Conservation (phyloP, 306 rosid genomes). For the Cicer judaicum region DNA sequence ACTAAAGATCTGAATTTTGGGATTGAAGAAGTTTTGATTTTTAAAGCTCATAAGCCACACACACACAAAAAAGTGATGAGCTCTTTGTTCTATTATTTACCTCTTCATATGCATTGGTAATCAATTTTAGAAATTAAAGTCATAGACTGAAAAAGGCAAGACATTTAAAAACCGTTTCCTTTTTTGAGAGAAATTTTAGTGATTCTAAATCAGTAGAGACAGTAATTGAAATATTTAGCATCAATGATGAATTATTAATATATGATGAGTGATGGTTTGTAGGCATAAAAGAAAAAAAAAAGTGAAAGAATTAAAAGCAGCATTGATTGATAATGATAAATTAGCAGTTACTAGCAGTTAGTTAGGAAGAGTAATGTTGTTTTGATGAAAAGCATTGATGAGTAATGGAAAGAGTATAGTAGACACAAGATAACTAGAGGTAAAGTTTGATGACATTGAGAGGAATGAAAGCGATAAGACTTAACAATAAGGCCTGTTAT, state of each 20-base stretch:
- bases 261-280: not conserved
- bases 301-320: not conserved
- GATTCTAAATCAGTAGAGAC: slow-evolving; percentile 13
- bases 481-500: slow-evolving; percentile 36
- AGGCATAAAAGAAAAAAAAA: not conserved
- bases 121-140: not conserved
- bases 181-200: slow-evolving; percentile 23
- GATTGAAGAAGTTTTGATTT: slow-evolving; percentile 24
- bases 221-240: not conserved
- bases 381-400: slow-evolving; percentile 54
- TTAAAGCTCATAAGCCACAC: not conserved
- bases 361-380: slow-evolving; percentile 27
- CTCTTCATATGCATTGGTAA: not conserved
- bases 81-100: not conserved
- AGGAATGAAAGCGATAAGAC: slow-evolving; percentile 50
- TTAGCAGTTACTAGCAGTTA: slow-evolving; percentile 6
- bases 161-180: slow-evolving; percentile 18
- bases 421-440: slow-evolving; percentile 37
- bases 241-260: not conserved
- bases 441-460: slow-evolving; percentile 23
- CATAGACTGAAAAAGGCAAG: slow-evolving; percentile 1
- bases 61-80: too few species aligned
- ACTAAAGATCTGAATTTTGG: slow-evolving; percentile 68
- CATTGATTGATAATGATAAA: slow-evolving; percentile 36
- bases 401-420: slow-evolving; percentile 39